Conservation (phyloP, 495 filamentous ascomycete species). For the Penicillium argentinense region DNA sequence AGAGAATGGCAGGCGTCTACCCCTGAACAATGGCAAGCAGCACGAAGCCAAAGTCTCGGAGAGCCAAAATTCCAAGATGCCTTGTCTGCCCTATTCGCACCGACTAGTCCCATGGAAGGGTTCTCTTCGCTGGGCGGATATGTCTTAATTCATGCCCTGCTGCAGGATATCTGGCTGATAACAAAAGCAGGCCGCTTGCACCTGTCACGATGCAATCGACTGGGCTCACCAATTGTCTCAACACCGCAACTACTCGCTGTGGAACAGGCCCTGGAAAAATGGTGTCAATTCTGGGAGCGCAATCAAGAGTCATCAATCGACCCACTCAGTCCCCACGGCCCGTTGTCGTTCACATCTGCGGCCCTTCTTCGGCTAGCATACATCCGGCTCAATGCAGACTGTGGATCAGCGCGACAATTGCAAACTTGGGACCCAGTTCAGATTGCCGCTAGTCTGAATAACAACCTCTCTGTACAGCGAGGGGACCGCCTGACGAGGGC, state of each 20-base stretch:
- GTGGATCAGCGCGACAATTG: slow-evolving; percentile 60
- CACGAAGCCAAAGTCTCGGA: slow-evolving; percentile 23
- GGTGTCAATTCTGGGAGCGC: slow-evolving; percentile 62
- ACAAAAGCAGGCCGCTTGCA: slow-evolving; percentile 55
- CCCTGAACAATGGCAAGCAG: slow-evolving; percentile 29
- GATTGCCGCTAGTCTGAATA: slow-evolving; percentile 58
- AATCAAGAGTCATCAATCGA: slow-evolving; percentile 53
- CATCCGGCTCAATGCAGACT: slow-evolving; percentile 66
- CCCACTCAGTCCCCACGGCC: slow-evolving; percentile 53
- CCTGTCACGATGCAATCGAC: slow-evolving; percentile 42
- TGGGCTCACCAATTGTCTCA: slow-evolving; percentile 30
- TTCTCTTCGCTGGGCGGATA: slow-evolving; percentile 65
- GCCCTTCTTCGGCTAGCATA: slow-evolving; percentile 65
- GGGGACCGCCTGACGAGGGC: slow-evolving; percentile 58
- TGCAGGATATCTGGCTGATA: slow-evolving; percentile 67
- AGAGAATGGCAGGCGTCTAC: slow-evolving; percentile 37
- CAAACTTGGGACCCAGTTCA: slow-evolving; percentile 61
- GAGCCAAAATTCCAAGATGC: slow-evolving; percentile 40
- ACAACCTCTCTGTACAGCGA: slow-evolving; percentile 57
- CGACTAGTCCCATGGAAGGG: slow-evolving; percentile 21
- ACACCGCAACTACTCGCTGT: slow-evolving; percentile 56
- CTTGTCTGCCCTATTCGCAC: slow-evolving; percentile 28
- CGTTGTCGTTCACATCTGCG: slow-evolving; percentile 66
- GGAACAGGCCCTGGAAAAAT: slow-evolving; percentile 59
- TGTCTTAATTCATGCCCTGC: slow-evolving; percentile 64